Base-by-base conservation (phyloP, 805 yeast species). In the Pichia ethanolica region DNA sequence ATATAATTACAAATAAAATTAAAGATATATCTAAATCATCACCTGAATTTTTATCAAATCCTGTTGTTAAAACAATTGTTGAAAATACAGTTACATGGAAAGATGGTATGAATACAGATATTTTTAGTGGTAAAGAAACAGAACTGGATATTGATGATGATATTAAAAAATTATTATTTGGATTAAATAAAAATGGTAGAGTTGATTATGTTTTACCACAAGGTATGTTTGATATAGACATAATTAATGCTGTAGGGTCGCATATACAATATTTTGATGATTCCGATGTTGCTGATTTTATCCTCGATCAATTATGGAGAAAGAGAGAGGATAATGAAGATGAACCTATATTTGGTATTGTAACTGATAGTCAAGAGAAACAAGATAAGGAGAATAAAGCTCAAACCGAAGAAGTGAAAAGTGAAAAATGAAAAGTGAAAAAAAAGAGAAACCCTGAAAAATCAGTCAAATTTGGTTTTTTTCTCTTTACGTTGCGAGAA, bases 191-290 rank as follows among this genome's bases (percentile, higher is more conserved):
- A 41, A 77, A 78, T 25, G 96, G 96, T 0, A 72, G 97, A 47
- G 71, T 91, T 1, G 99, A 91, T 64, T 89, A 86, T 63, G 74
- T 83, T 4, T 68, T 91, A 27, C 88, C 88, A 4, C 85, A 83
- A 61, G 87, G 91, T 9, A 73, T 83, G 26, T 76, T 90, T 54
- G 96, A 89, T 58, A 75, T 89, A 25, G 86, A 95, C 32, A 65
- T 89, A 35, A 72, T 91, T 10, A 78, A 89, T 4, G 93, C 96
- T 0, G 35, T 91, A 8, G 86, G 86, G 45, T 93, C 98, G 0
- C 99, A 91, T 65, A 81, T 87, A 12, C 81, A 88, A 43, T 91
- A 91, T 64, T 83, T 91, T 62, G 96, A 89, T 61, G 95, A 89
- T 57, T 75, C 80, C 45, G 89, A 89, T 59, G 81, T 91, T 36